Base-by-base conservation (phyloP, 2,329 filamentous ascomycete species). In the Metarhizium rileyi region DNA sequence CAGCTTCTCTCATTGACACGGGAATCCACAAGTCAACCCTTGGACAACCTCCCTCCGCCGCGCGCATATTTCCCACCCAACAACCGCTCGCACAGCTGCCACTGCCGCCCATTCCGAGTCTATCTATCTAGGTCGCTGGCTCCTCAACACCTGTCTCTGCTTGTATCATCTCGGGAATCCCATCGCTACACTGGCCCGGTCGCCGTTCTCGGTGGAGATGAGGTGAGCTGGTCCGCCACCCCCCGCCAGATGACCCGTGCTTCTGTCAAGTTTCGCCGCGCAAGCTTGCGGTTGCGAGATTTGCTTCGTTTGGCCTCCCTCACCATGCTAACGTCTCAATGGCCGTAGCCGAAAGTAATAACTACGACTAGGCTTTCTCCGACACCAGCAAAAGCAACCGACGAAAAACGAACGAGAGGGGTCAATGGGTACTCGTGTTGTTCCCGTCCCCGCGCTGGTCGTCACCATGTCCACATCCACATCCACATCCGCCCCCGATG, bases 401-500 rank as follows among this genome's bases (percentile, higher is more conserved):
- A 41, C 20, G 40, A 45, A 14, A 36, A 22, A 36, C 41, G 26
- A 48, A 44, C 35, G 9, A 35, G 20, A 53, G 22, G 51, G 25
- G 46, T 45, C 46, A 53, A 53, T 53, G 51, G 70, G 71, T 60
- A 66, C 70, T 57, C 75, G 76, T 61, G 77, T 79, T 43, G 68
- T 83, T 44, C 77, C 79, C 48, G 78, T 81, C 56, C 69, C 76
- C 53, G 72, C 73, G 50, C 74, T 78, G 35, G 76, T 71, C 52
- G 76, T 80, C 61, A 75, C 77, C 63, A 79, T 77, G 68, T 80
- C 80, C 55, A 72, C 77, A 49, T 74, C 80, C 55, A 72, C 76
- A 48, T 75, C 78, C 20, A 75, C 74, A 45, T 74, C 75, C 27
- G 76, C 73, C 56, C 77, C 80, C 57, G 78, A 82, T 50, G 77